Percentiles rank a stretch among this genome's conserved stretches.
Evolutionary conservation across 2,329 filamentous ascomycete genomes (phyloP).

Genomic region (Trichoderma afroharzianum): DNA sequence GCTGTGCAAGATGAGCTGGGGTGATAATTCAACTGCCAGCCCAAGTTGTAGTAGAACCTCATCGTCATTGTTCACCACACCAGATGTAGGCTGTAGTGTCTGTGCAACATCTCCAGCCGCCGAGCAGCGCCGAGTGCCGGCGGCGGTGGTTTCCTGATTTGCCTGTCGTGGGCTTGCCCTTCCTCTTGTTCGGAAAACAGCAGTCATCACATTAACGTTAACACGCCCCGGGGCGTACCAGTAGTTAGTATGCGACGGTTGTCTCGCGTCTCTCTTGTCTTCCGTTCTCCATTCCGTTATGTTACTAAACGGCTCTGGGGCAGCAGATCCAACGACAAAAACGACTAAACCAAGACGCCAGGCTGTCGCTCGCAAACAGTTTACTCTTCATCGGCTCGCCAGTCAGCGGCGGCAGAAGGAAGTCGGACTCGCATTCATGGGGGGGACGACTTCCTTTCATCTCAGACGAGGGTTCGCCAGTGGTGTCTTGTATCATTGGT

Average conservation of each 20-base stretch:
- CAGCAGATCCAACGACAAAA: neutral
- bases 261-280: neutral
- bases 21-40: neutral
- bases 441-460: neutral
- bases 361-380: neutral
- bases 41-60: neutral
- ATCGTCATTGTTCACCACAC: neutral
- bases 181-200: neutral
- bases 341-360: neutral
- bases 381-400: neutral
- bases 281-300: neutral
- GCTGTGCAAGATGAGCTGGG: neutral
- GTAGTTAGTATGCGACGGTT: neutral
- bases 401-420: neutral
- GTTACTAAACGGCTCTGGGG: neutral
- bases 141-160: neutral
- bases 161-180: neutral
- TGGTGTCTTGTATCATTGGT: neutral
- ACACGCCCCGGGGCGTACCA: neutral
- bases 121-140: conserved; percentile 3
- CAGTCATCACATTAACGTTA: neutral
- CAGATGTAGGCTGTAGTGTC: neutral
- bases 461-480: neutral
- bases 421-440: neutral
- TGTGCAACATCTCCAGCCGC: neutral